Evolutionary conservation across 2,329 filamentous ascomycete species (phyloP).

Genomic region (Talaromyces sp.): DNA sequence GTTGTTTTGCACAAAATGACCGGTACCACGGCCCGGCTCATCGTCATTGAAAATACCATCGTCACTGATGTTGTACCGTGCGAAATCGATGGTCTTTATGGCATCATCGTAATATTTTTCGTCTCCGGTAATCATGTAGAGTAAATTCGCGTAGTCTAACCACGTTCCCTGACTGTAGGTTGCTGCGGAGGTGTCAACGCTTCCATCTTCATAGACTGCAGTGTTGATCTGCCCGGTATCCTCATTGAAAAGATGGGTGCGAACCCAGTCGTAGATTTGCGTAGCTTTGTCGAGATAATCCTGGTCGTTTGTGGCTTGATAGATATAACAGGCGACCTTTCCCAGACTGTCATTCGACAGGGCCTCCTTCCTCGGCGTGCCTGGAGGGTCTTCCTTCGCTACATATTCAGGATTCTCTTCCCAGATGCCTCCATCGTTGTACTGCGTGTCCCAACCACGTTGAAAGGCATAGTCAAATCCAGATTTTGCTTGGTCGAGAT

Average conservation of each 20-base stretch:
- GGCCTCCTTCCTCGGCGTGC: not conserved
- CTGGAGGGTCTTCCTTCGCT: not conserved
- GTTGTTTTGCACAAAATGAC: not conserved
- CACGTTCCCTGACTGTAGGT: not conserved
- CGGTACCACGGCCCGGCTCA: not conserved
- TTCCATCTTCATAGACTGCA: not conserved
- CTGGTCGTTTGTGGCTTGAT: not conserved
- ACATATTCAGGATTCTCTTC: not conserved
- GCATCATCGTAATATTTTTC: not conserved
- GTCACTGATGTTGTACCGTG: not conserved
- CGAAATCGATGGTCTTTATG: not conserved
- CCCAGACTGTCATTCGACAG: not conserved
- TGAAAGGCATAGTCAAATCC: not conserved
- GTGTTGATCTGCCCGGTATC: not conserved
- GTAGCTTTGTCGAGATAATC: not conserved
- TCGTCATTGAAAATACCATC: not conserved
- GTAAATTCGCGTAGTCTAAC: not conserved
- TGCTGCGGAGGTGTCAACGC: not conserved
- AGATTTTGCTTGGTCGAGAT: not conserved
- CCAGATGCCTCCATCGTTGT: not conserved
- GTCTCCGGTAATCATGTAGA: not conserved
- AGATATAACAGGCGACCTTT: not conserved
- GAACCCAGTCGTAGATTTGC: not conserved
- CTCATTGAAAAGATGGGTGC: not conserved
- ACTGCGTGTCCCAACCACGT: not conserved